These are phyloP conservation scores for Beta corolliflora DNA, from an alignment of 179 eudicot species.

Conservation along the genomic window DNA sequence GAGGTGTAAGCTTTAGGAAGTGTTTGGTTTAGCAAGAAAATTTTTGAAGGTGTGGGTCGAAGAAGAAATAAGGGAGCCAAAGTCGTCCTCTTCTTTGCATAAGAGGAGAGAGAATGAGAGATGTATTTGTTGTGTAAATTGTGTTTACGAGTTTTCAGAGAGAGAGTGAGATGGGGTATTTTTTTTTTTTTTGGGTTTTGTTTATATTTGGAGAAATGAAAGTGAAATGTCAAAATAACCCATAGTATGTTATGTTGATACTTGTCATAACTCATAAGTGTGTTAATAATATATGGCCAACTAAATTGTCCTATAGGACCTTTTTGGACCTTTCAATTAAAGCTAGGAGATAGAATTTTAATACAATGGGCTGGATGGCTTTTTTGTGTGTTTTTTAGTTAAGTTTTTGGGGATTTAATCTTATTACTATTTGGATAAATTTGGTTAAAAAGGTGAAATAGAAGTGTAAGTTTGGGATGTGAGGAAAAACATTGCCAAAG, in stretches of 20 bases:
- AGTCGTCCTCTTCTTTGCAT: slow-evolving; percentile 32
- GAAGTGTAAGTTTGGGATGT: not conserved
- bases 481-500: not conserved
- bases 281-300: slow-evolving; percentile 8
- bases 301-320: slow-evolving; percentile 17
- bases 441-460: not conserved
- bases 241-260: not conserved
- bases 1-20: slow-evolving; percentile 15
- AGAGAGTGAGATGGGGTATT: slow-evolving; percentile 21
- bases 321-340: slow-evolving; percentile 13
- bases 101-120: slow-evolving; percentile 16
- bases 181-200: not conserved
- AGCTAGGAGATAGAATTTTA: slow-evolving; percentile 19
- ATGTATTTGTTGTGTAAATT: slow-evolving; percentile 7
- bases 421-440: not conserved
- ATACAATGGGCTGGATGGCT: slow-evolving; percentile 20
- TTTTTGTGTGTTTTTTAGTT: not conserved
- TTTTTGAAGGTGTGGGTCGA: slow-evolving; percentile 21
- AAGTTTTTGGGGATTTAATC: not conserved
- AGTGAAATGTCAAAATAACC: slow-evolving; percentile 22
- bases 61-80: slow-evolving; percentile 22
- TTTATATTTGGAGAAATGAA: not conserved
- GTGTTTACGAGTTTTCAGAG: slow-evolving; percentile 26
- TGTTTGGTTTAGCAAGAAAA: not conserved
- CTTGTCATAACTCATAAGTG: slow-evolving; percentile 11